Evolutionary conservation across 148 eudicot species (phyloP), one percentile per base, ranked within the genome.

Genomic region (Chenopodium formosanum): DNA sequence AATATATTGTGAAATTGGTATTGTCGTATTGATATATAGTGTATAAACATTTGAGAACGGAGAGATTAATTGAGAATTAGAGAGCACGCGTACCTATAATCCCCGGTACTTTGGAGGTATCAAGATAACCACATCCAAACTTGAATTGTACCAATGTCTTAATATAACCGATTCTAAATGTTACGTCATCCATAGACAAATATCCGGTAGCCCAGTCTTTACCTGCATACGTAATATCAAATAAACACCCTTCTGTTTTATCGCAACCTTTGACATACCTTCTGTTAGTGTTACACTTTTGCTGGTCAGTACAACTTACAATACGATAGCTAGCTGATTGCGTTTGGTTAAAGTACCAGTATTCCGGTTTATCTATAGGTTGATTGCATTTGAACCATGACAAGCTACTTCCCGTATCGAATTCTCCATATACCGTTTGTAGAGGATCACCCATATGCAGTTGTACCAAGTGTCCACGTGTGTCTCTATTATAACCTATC

Each of bases 381-480:
- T 29, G 62, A 7, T 60, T 23, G 46, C 82, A 72, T 23, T 72
- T 70, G n/a, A 80, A 27, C 77, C 63, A 80, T 25, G 44, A 19
- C 3, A 73, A 3, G 7, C 46, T 17, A 10, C 82, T 80, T 23
- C 77, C 77, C 3, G 82, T 31, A 25, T 25, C 25, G 25, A 25
- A 25, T 25, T 25, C 25, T 25, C 25, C 25, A 25, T 25, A 25
- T 25, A 25, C 25, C 25, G 25, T 25, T 25, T 25, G 25, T 25
- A 25, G 25, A 25, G 25, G 25, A 25, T 25, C 25, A 25, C 25
- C 25, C 25, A 25, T 25, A 25, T 25, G 25, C 25, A 25, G 25
- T 25, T 25, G 25, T 25, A 25, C 25, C 25, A 25, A 25, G 25
- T 25, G 25, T 25, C 25, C 25, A 25, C 25, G 25, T 25, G 25